Percentiles rank a stretch among this genome's conserved stretches.
Evolutionary conservation across 2,329 filamentous ascomycete species (phyloP).

Genomic region (Pyricularia sp.): DNA sequence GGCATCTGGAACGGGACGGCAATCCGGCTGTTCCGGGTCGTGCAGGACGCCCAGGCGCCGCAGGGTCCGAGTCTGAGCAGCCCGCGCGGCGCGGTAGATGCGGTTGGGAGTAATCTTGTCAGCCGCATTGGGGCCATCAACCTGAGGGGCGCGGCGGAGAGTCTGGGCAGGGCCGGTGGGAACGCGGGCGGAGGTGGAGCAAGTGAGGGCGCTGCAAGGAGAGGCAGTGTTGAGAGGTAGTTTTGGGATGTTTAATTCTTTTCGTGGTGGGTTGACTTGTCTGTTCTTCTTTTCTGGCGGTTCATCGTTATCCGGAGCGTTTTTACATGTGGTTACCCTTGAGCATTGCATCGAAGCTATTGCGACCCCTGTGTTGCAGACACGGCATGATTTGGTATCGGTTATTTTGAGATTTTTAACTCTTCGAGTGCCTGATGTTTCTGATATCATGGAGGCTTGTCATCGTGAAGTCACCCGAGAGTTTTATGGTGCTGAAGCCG

Average conservation of each 20-base stretch:
- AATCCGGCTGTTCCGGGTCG: conserved; percentile 83
- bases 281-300: background rate
- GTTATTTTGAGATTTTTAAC: too few relatives aligned
- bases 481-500: background rate
- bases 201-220: background rate
- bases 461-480: too few relatives aligned
- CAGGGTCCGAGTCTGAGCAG: conserved; percentile 73
- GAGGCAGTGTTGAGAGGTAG: background rate
- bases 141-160: conserved; percentile 39
- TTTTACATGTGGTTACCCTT: background rate
- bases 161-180: background rate
- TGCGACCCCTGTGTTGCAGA: background rate
- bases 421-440: background rate
- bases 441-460: too few relatives aligned
- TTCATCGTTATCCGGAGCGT: background rate
- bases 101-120: conserved; percentile 83
- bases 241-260: background rate
- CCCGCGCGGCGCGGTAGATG: conserved; percentile 84
- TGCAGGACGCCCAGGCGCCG: conserved; percentile 68
- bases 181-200: background rate
- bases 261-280: background rate
- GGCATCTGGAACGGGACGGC: conserved; percentile 90
- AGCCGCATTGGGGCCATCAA: conserved; percentile 77
- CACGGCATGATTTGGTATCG: background rate
- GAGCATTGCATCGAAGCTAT: background rate